phyloP scores from a whole-genome alignment of 768 basidiomycete species.

The Crucibulum laeve region DNA sequence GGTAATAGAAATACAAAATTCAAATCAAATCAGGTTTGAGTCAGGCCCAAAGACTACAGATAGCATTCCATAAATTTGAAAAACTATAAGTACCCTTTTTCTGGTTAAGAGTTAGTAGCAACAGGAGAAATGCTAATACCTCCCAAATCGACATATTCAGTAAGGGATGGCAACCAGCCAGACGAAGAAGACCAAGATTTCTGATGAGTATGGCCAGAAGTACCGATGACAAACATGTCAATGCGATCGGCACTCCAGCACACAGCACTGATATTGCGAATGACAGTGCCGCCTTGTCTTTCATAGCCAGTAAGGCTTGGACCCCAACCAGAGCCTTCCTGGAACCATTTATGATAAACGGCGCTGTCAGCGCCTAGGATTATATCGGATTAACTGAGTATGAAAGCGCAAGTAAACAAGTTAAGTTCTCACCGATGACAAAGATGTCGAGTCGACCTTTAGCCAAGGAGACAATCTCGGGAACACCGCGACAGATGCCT shows the following conservation, averaged over 20 bases:
- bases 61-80: too few species aligned
- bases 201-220: background rate
- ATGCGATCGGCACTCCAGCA: constrained; percentile 5
- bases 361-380: constrained; percentile 1
- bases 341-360: constrained; percentile 4
- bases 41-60: too few species aligned
- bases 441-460: constrained; percentile 1
- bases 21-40: too few species aligned
- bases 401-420: background rate
- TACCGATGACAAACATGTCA: constrained; percentile 6
- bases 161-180: background rate
- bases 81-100: too few species aligned
- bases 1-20: too few species aligned
- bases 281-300: background rate
- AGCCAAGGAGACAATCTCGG: constrained; percentile 4
- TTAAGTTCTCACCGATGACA: background rate
- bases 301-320: background rate
- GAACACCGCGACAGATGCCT: background rate
- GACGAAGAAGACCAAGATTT: background rate
- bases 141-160: background rate
- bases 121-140: background rate
- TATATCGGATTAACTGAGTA: background rate
- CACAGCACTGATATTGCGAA: constrained; percentile 5
- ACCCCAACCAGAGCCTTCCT: background rate
- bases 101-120: too few species aligned